Base-by-base conservation (phyloP, 108 stramenopile genomes). In the Epithemia pelagica region DNA sequence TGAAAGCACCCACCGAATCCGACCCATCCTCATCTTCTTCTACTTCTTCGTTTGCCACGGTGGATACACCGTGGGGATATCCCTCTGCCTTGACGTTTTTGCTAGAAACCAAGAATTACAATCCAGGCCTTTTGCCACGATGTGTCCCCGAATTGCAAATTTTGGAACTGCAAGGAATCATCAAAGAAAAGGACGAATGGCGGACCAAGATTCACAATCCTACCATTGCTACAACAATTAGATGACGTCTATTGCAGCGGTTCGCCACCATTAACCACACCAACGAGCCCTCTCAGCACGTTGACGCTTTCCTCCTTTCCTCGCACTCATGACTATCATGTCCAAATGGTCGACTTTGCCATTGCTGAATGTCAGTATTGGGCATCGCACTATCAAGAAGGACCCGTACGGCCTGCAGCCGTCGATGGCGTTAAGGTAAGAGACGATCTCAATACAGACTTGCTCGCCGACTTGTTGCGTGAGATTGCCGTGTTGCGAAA, bases 151-250 rank as follows among this genome's bases (percentile, higher is more conserved):
- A 61, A 26, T 31, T 61, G 61, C 26, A 61, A 18, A 61, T 61
- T 21, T 5, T 61, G 61, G 7, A 61, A 21, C 3, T 31, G 21
- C 5, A 21, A 31, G 61, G 29, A 28, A 5, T 27, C 28, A 61
- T 61, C 28, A 15, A 21, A 27, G 30, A 61, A 21, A 61, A 61
- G 30, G 24, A n/a, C 7, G 29, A 30, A 21, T 61, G 61, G 61
- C 28, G 61, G 61, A 61, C 3, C 30, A 61, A 61, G 30, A 27
- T 61, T 28, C 30, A 8, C 18, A 21, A 61, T 61, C 27, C 61
- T 30, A 5, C 27, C 3, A 61, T 61, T 61, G 26, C 61, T 61
- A 27, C 26, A 15, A 31, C 28, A 5, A 28, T 10, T 15, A 61
- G 21, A 5, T 31, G 15, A 21, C 28, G 61, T 2, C 18, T 28